Base-by-base conservation (phyloP, 495 filamentous ascomycete species). In the Aspergillus panamensis region DNA sequence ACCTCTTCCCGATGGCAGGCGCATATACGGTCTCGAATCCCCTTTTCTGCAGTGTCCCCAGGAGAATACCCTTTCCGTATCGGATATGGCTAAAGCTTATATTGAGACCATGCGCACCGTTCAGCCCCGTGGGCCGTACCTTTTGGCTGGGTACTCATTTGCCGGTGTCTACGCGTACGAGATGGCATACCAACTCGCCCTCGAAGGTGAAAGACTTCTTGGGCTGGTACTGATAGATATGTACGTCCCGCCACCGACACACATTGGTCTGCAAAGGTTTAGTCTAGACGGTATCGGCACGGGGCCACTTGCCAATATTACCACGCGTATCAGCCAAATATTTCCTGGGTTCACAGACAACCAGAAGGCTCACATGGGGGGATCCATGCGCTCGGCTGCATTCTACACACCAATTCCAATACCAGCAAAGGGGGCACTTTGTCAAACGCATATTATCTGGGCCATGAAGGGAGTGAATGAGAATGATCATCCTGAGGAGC, bases 141-240 rank as follows among this genome's bases (percentile, higher is more conserved):
- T 53, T 6, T 30, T 61, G 7, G 59, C 53, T n/a, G 59, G 59
- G 1, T 61, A 53, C 48, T 61, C 59, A 8, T 50, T 54, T 10
- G 59, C 53, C 29, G 31, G 30, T 3, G 25, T 53, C 25, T 31
- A 56, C 29, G 59, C 59, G 8, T 56, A 48, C 31, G 59, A 61
- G 16, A 50, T 57, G 14, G 48, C 48, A 1, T 48, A 47, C 30
- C 53, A 42, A 9, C 59, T 61, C 3, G 30, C 40, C 31, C 39
- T 17, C 4, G 30, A 52, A 8, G 59, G 59, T 9, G 53, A 61
- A 14, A 40, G 19, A 4, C 31, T 61, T 6, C 16, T 53, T 8
- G 42, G 31, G 9, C 43, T 59, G 7, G 35, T 59, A 8, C 45
- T 53, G 17, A 10, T 59, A 8, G 57, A 59, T 25, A 59, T 59